A percentile compares a stretch with the other conserved stretches of the same genome.
phyloP scores from a whole-genome alignment of 2,329 filamentous ascomycete genomes.

The Alternaria arborescens region DNA sequence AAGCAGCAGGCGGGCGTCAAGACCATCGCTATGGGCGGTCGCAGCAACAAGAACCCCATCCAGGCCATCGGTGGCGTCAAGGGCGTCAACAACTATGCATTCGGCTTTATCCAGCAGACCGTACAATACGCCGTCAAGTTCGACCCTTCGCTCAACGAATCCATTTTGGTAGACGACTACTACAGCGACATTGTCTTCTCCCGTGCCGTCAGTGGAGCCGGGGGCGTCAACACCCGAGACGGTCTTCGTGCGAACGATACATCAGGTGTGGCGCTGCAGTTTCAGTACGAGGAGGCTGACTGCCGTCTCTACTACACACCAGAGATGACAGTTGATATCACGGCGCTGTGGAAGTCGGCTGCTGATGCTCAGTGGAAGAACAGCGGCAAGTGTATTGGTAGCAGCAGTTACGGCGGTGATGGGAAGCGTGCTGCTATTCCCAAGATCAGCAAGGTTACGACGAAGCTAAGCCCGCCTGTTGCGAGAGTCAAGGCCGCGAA shows the following conservation, averaged over 20 bases:
- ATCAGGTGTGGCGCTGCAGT: constrained; percentile 48
- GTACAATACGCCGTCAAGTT: constrained; percentile 33
- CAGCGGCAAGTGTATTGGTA: constrained; percentile 43
- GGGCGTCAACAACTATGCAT: constrained; percentile 55
- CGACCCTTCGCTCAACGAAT: constrained; percentile 35
- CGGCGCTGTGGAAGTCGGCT: constrained; percentile 50
- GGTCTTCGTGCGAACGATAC: constrained; percentile 44
- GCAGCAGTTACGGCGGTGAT: constrained; percentile 22
- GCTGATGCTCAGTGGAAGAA: constrained; percentile 48
- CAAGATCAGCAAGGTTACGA: constrained; percentile 30
- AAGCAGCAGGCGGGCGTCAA: constrained; percentile 62
- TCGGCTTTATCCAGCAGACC: constrained; percentile 41
- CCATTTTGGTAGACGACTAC: constrained; percentile 39
- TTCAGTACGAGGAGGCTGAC: constrained; percentile 51
- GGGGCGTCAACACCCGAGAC: constrained; percentile 48
- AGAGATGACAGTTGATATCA: constrained; percentile 53
- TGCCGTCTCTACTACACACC: constrained; percentile 53
- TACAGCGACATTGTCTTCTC: constrained; percentile 35
- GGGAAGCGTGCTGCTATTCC: constrained; percentile 26
- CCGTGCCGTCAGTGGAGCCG: constrained; percentile 28
- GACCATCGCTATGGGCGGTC: constrained; percentile 63
- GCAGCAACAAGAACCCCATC: constrained; percentile 56
- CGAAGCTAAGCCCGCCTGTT: constrained; percentile 30
- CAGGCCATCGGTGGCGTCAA: constrained; percentile 65
- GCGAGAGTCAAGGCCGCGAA: constrained; percentile 22